phyloP scores from a whole-genome alignment of 495 filamentous ascomycete species.

The Hypoxylon perforatum region DNA sequence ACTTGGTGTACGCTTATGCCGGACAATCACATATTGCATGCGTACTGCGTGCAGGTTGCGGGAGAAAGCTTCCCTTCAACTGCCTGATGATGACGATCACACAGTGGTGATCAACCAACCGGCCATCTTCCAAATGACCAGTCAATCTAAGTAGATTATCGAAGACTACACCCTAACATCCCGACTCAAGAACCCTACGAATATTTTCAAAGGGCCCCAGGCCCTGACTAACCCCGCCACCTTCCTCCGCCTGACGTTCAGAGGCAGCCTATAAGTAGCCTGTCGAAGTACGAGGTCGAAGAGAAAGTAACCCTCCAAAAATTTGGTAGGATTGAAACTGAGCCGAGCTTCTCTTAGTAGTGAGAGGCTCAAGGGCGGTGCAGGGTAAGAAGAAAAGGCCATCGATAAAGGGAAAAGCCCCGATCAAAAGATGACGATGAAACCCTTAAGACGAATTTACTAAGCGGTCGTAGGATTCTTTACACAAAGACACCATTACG shows the following conservation, averaged over 20 bases:
- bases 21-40: slow-evolving; percentile 44
- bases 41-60: slow-evolving; percentile 41
- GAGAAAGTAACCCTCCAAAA: slow-evolving; percentile 17
- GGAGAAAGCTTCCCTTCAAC: slow-evolving; percentile 40
- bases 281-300: neutral
- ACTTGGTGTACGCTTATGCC: slow-evolving; percentile 36
- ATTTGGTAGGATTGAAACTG: slow-evolving; percentile 26
- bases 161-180: slow-evolving; percentile 35
- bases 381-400: slow-evolving; percentile 3
- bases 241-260: neutral
- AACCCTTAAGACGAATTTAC: slow-evolving; percentile 33
- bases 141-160: slow-evolving; percentile 46
- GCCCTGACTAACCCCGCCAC: slow-evolving; percentile 24
- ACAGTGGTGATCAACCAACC: slow-evolving; percentile 41
- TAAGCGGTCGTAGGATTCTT: slow-evolving; percentile 32
- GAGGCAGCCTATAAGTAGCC: neutral
- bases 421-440: slow-evolving; percentile 29
- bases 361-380: slow-evolving; percentile 12
- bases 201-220: slow-evolving; percentile 3
- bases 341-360: slow-evolving; percentile 8
- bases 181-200: slow-evolving; percentile 36
- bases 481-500: slow-evolving; percentile 12
- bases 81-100: slow-evolving; percentile 41
- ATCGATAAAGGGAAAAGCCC: slow-evolving; percentile 26
- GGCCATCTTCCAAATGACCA: slow-evolving; percentile 45